Evolutionary conservation across 345 rosid species (phyloP).

Genomic region (Gossypium turneri): DNA sequence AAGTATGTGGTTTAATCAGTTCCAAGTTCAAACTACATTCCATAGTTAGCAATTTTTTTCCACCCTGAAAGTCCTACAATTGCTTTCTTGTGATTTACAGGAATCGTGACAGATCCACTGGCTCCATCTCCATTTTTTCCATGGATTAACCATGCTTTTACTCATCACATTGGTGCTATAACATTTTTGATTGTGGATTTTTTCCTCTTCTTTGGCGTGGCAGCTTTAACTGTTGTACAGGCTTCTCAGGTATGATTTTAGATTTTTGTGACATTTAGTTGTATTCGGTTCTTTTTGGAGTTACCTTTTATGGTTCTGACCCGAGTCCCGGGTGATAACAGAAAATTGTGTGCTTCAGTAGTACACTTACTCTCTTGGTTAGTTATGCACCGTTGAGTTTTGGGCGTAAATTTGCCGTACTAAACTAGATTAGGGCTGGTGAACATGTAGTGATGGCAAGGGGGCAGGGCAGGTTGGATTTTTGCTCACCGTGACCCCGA

Average conservation of each 20-base stretch:
- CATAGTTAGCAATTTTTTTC: neutral
- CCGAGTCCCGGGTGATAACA: neutral
- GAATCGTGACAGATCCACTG: slow-evolving; percentile 68
- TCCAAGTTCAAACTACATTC: slow-evolving; percentile 15
- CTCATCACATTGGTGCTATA: slow-evolving; percentile 63
- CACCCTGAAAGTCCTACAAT: neutral
- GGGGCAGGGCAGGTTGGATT: too few relatives aligned
- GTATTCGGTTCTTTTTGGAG: too few relatives aligned
- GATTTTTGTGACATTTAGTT: neutral
- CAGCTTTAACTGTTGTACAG: slow-evolving; percentile 69
- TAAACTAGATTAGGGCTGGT: neutral
- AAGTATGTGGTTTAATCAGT: slow-evolving; percentile 51
- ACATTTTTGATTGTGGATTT: slow-evolving; percentile 66
- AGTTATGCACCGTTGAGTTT: neutral
- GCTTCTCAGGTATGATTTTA: slow-evolving; percentile 70
- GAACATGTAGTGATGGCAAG: neutral
- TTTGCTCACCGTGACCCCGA: too few relatives aligned
- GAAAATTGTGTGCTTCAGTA: neutral
- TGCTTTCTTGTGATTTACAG: slow-evolving; percentile 39
- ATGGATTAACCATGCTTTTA: slow-evolving; percentile 54
- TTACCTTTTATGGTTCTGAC: neutral
- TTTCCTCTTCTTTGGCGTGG: slow-evolving; percentile 84
- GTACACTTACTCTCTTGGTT: neutral
- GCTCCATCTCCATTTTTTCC: slow-evolving; percentile 78
- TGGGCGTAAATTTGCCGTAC: neutral